Evolutionary conservation across 352 stramenopile genomes (phyloP), one percentile per base, ranked within the genome.

Genomic region (Phytophthora chlamydospora): DNA sequence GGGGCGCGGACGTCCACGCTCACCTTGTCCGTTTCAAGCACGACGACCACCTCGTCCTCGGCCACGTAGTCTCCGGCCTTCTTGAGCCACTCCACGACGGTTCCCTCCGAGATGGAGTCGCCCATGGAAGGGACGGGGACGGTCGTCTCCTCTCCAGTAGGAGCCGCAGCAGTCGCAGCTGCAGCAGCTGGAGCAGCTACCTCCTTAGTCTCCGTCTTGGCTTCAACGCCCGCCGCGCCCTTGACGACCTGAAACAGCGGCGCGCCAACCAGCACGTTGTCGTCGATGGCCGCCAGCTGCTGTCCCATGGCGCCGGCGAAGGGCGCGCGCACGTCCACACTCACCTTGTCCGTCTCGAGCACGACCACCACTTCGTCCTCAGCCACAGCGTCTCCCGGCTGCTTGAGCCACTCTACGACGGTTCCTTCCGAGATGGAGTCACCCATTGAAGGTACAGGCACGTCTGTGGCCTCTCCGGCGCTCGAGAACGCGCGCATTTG

Each of bases 311-410:
- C 83, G 34, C 97, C 97, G 13, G 79, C 78, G 49, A 93, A 85
- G 1, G 90, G 83, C 35, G 95, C 80, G 35, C 94, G 80, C 12
- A 97, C 88, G 50, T 97, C 88, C 12, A 97, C 85, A 58, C 80
- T 96, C n/a, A 95, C 96, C 76, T 99, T 99, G 76, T 99, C 97
- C 9, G 97, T 99, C 80, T 99, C 97, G 6, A 99, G 80, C 43
- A 98, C 91, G n/a, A 98, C 89, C 1, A 99, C 90, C n/a, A 99
- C 96, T 33, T 99, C 97, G 71, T 99, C 97, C 39, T 88, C 85
- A 6, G 90, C 76, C 36, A 99, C 89, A 36, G 78, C 89, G 62
- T 99, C 97, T 34, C 97, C 97, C 0, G 91, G 80, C 31, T 88
- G 67, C 64, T 98, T 98, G 46, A 96, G 76, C 83, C 97, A 98